Evolutionary conservation across 805 yeast genomes (phyloP), one percentile per base, ranked within the genome.

Genomic region (Isabelozyma rhagii): DNA sequence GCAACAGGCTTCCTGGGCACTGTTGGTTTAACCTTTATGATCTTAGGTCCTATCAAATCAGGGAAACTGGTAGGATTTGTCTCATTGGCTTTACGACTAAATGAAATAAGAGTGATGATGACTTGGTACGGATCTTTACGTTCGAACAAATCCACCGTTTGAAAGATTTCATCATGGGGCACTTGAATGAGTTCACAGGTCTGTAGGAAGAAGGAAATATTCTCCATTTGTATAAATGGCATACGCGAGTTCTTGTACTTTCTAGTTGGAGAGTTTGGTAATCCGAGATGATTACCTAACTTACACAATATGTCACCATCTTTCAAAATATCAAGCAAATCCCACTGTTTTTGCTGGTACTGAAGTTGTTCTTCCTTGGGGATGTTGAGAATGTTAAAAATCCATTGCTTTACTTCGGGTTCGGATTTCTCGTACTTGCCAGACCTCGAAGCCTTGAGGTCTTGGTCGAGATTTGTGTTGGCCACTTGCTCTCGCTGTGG

Each of bases 191-290:
- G 47, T 54, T 83, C 80, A 45, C 90, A 83, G 48, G 84, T 81
- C 5, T 74, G 68, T 39, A 89, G 68, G 59, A 89, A 89, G 54
- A 81, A 80, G 45, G 89, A 82, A 34, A 89, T 88, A 59, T 89
- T 89, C 60, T 89, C 96, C 97, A 89, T 89, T 67, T 84, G 81
- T 14, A 69, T 64, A 49, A 89, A 89, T 2, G 96, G 93, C 85
- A 88, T 83, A 46, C 74, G 72, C 9, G 89, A 81, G 45, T 74
- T 74, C 61, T 85, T 88, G 62, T 66, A 83, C 53, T 75, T 79
- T 3, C 73, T 62, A 2, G 69, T 57, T 2, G 74, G 73, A 29
- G 67, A 63, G n/a, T 43, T 25, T 1, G 67, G 62, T 1, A 64
- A 51, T 38, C 49, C 36, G 9, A 70, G 47, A 13, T 61, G 54